Conservation (phyloP, 805 yeast genomes). For the Spathaspora girioi region DNA sequence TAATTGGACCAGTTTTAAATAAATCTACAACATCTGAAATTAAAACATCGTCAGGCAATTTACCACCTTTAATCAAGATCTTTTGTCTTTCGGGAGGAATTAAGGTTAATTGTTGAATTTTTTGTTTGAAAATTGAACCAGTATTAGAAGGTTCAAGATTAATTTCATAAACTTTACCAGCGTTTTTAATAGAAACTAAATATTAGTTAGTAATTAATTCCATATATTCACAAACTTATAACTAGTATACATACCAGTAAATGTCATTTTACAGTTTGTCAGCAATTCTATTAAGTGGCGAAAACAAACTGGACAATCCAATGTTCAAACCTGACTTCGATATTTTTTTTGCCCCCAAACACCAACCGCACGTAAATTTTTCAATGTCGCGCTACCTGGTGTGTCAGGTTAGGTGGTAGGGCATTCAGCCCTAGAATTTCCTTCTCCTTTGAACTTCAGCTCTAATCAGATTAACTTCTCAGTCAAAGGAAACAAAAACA, state of each 20-base stretch:
- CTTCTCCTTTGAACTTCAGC: too few relatives aligned
- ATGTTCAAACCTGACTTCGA: background rate
- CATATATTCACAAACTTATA: background rate
- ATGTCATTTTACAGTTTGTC: background rate
- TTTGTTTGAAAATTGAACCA: conserved; percentile 62
- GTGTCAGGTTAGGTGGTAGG: too few relatives aligned
- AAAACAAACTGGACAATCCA: background rate
- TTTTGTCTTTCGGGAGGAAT: conserved; percentile 91
- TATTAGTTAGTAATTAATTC: background rate
- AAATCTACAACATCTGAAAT: conserved; percentile 46
- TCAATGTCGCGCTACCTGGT: background rate
- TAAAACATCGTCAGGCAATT: conserved; percentile 66
- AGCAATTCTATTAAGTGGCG: background rate
- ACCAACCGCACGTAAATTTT: background rate
- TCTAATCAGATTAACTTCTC: too few relatives aligned
- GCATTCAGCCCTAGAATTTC: too few relatives aligned
- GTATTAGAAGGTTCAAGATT: conserved; percentile 48
- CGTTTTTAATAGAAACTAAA: conserved; percentile 33
- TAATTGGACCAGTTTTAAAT: conserved; percentile 63
- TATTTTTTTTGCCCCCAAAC: background rate
- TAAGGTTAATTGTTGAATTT: conserved; percentile 68
- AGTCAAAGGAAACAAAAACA: too few relatives aligned
- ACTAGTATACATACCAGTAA: background rate
- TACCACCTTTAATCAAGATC: conserved; percentile 85
- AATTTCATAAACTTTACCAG: conserved; percentile 39